phyloP scores from a whole-genome alignment of 2,329 filamentous ascomycete species.

The Trichophyton simii region DNA sequence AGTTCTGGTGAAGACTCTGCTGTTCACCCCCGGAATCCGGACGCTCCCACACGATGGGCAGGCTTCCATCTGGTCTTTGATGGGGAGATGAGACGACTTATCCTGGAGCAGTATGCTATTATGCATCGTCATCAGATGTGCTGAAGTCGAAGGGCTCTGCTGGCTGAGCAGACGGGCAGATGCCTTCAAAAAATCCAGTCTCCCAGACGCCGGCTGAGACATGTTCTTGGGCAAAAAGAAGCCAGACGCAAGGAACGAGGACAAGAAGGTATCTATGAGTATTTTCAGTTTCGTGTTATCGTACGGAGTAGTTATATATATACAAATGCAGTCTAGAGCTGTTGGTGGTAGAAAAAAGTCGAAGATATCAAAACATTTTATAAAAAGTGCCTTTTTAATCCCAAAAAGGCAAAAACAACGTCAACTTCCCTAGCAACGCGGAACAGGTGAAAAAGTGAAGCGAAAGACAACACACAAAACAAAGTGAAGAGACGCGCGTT shows the following conservation, averaged over 20 bases:
- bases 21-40: conserved; percentile 23
- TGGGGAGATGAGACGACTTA: conserved; percentile 23
- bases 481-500: neutral
- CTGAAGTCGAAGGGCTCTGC: conserved; percentile 29
- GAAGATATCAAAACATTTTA: neutral
- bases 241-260: neutral
- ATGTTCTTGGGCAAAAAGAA: neutral
- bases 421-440: neutral
- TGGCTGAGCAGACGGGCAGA: conserved; percentile 23
- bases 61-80: conserved; percentile 21
- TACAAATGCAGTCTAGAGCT: neutral
- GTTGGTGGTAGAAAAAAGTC: neutral
- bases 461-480: neutral
- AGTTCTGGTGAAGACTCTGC: conserved; percentile 18
- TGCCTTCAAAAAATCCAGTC: conserved; percentile 26
- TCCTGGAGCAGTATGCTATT: conserved; percentile 24
- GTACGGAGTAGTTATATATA: neutral
- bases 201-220: neutral
- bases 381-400: neutral
- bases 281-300: no score
- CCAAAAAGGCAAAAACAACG: neutral
- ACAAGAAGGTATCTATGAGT: no score
- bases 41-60: conserved; percentile 32
- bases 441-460: neutral
- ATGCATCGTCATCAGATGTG: conserved; percentile 29